Percentiles rank a stretch among this genome's conserved stretches.
Evolutionary conservation across 225 moss, liverwort and hornwort species (phyloP).

Genomic region (Lunularia cruciata): DNA sequence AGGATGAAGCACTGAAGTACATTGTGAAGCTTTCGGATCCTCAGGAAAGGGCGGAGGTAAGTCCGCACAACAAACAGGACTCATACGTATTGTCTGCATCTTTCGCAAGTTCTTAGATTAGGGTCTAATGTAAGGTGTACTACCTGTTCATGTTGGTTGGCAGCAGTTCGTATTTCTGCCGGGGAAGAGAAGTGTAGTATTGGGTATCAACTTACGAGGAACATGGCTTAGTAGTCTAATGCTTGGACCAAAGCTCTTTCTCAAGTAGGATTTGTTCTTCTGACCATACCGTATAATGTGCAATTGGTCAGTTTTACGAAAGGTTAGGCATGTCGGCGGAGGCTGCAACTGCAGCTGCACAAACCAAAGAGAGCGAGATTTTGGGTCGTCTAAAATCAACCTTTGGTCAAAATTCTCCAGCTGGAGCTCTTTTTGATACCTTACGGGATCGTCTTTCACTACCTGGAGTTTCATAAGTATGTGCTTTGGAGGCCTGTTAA

Average conservation of each 20-base stretch:
- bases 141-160: too few relatives aligned
- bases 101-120: too few relatives aligned
- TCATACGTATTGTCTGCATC: neutral
- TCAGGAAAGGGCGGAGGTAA: slow-evolving; percentile 89
- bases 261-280: too few relatives aligned
- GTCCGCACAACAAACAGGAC: neutral
- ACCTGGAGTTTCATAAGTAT: slow-evolving; percentile 39
- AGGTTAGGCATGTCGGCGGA: slow-evolving; percentile 96
- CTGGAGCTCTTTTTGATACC: slow-evolving; percentile 88
- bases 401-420: slow-evolving; percentile 84
- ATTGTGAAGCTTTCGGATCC: slow-evolving; percentile 93
- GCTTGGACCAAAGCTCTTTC: too few relatives aligned
- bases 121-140: too few relatives aligned
- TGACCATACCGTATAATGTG: too few relatives aligned
- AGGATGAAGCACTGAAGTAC: slow-evolving; percentile 90
- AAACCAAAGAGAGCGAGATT: slow-evolving; percentile 92
- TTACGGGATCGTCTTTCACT: slow-evolving; percentile 90
- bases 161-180: too few relatives aligned
- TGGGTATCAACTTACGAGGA: neutral
- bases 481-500: neutral
- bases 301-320: slow-evolving; percentile 83
- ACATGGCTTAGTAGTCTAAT: neutral
- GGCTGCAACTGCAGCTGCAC: slow-evolving; percentile 92
- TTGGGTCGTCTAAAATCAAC: slow-evolving; percentile 89
- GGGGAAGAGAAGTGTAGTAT: too few relatives aligned